Evolutionary conservation across 192 early-diverging fungal genomes (phyloP).

Genomic region (Rhizoclosmatium globosum): DNA sequence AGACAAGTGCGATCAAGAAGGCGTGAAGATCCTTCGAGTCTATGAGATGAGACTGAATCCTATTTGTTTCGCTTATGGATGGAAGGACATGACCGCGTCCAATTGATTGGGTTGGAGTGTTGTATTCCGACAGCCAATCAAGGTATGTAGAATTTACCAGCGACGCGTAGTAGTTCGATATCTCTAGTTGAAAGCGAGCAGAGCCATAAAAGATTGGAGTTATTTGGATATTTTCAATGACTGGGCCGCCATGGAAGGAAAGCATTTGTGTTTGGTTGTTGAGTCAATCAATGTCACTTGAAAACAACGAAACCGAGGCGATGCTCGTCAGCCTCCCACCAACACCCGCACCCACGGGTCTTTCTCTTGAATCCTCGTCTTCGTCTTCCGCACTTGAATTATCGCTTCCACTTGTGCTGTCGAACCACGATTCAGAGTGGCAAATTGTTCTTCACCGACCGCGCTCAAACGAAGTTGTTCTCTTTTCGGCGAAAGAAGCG

Average conservation of each 20-base stretch:
- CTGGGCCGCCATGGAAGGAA: background rate
- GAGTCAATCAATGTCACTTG: background rate
- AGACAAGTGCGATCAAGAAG: background rate
- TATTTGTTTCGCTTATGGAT: background rate
- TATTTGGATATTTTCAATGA: background rate
- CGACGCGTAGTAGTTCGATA: background rate
- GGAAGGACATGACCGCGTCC: conserved; percentile 17
- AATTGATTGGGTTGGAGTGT: conserved; percentile 20
- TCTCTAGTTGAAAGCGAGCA: background rate
- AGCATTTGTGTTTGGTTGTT: background rate
- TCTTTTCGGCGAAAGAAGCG: background rate
- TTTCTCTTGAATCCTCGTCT: no score
- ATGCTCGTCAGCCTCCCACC: no score
- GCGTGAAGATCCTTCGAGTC: background rate
- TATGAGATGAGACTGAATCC: background rate
- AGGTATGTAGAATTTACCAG: conserved; percentile 19
- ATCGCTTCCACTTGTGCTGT: no score
- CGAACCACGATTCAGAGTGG: background rate
- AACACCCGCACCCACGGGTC: no score
- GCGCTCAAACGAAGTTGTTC: background rate
- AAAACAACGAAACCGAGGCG: no score
- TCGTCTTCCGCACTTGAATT: no score
- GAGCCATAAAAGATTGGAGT: background rate
- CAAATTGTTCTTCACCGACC: conserved; percentile 8
- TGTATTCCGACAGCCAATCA: conserved; percentile 28